These are phyloP conservation scores for Acer yangbiense DNA, from an alignment of 345 rosid genomes.

Conservation along the genomic window DNA sequence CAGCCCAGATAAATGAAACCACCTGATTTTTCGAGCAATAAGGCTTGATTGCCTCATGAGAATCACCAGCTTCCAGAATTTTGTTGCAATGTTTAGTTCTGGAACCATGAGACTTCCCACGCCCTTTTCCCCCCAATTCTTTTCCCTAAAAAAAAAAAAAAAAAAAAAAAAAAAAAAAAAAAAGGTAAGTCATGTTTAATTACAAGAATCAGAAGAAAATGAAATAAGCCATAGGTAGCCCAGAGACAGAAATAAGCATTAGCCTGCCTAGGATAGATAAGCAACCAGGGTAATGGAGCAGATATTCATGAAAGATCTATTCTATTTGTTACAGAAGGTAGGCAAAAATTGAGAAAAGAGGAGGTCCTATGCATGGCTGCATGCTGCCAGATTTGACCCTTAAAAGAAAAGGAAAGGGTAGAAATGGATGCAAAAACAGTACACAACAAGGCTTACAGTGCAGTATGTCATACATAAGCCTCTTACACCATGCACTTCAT, in stretches of 20 bases:
- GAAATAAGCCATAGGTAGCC: background rate
- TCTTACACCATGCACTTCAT: slow-evolving; percentile 9
- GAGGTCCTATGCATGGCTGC: background rate
- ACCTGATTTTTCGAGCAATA: slow-evolving; percentile 68
- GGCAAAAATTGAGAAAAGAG: slow-evolving; percentile 1
- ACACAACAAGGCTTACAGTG: background rate
- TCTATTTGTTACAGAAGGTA: background rate
- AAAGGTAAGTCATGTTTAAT: background rate
- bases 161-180: slow-evolving; percentile 19
- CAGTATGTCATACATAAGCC: background rate
- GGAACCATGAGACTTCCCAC: slow-evolving; percentile 23
- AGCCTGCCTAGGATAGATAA: background rate
- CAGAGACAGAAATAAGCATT: background rate
- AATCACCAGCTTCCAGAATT: slow-evolving; percentile 20
- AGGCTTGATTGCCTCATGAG: slow-evolving; percentile 34
- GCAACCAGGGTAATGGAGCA: background rate
- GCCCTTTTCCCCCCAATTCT: slow-evolving; percentile 18
- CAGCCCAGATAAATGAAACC: slow-evolving; percentile 82
- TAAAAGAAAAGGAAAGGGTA: background rate
- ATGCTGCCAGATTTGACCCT: background rate
- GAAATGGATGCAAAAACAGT: background rate
- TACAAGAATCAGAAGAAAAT: slow-evolving; percentile 8
- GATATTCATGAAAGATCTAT: slow-evolving; percentile 3
- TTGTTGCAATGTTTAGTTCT: slow-evolving; percentile 15
- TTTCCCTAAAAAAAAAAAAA: slow-evolving; percentile 37